Conservation (phyloP, 192 early-diverging fungal species). For the Geranomyces michiganensis region DNA sequence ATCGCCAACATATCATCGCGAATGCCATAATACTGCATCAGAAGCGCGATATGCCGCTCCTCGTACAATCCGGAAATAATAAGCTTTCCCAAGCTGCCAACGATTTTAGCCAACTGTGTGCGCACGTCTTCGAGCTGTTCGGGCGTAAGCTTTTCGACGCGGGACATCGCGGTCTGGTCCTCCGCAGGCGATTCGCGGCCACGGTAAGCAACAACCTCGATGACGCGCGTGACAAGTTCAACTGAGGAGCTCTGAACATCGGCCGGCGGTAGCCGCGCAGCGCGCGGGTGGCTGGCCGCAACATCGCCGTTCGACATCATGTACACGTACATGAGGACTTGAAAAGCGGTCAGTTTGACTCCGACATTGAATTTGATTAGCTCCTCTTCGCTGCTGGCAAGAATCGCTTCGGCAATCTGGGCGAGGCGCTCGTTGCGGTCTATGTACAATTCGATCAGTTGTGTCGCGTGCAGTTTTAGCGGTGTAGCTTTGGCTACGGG, state of each 20-base stretch:
- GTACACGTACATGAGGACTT: slow-evolving; percentile 23
- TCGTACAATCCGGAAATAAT: slow-evolving; percentile 17
- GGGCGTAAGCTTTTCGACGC: neutral
- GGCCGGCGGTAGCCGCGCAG: neutral
- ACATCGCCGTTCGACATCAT: slow-evolving; percentile 25
- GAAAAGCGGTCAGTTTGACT: slow-evolving; percentile 26
- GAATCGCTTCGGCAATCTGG: slow-evolving; percentile 31
- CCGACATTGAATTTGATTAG: slow-evolving; percentile 21
- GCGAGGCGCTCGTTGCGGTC: slow-evolving; percentile 19
- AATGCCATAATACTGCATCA: slow-evolving; percentile 30
- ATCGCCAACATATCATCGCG: neutral
- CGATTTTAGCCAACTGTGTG: slow-evolving; percentile 1
- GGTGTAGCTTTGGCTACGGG: neutral
- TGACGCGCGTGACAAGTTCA: slow-evolving; percentile 7
- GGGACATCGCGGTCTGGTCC: neutral
- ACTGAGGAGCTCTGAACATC: slow-evolving; percentile 24
- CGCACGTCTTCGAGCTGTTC: slow-evolving; percentile 22
- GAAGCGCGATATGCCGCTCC: slow-evolving; percentile 2
- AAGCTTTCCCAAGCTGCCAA: slow-evolving; percentile 13
- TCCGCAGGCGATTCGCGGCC: neutral
- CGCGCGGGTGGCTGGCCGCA: slow-evolving; percentile 7
- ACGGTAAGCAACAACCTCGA: neutral
- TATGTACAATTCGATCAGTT: neutral
- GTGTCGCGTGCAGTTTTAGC: neutral
- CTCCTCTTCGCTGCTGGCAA: slow-evolving; percentile 21